A percentile compares a stretch with the other conserved stretches of the same genome.
Evolutionary conservation across 139 green algal species (phyloP).

Genomic region (Limnomonas spitsbergensis): DNA sequence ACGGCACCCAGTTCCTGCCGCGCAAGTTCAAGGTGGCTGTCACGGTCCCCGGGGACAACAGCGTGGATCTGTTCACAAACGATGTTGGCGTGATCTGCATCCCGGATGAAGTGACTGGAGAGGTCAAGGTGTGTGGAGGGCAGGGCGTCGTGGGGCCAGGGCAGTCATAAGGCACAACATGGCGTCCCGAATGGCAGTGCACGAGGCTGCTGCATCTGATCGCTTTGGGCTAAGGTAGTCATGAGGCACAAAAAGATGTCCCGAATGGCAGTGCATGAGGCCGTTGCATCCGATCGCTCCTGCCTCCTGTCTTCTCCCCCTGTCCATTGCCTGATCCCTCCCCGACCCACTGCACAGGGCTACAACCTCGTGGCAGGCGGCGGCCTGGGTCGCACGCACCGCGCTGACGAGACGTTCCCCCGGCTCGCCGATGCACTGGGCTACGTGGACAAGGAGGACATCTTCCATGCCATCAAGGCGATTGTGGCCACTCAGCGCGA

Average conservation of each 20-base stretch:
- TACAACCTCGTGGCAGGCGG: conserved; percentile 94
- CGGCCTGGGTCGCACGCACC: conserved; percentile 91
- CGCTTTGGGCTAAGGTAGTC: too few species aligned
- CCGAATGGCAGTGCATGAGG: too few species aligned
- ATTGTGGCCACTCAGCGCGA: conserved; percentile 93
- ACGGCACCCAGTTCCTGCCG: conserved; percentile 91
- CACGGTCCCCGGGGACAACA: conserved; percentile 92
- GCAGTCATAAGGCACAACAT: too few species aligned
- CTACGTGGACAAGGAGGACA: conserved; percentile 92
- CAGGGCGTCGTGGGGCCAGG: not conserved
- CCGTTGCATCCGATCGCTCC: too few species aligned
- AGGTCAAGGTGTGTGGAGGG: conserved; percentile 49
- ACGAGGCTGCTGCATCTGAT: too few species aligned
- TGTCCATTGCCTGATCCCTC: too few species aligned
- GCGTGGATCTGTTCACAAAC: conserved; percentile 96
- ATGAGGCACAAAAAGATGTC: too few species aligned
- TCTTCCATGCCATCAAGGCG: conserved; percentile 92
- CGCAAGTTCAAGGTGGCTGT: conserved; percentile 98
- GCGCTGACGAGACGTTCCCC: conserved; percentile 87
- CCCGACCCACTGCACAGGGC: conserved; percentile 48
- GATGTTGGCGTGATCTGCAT: conserved; percentile 91
- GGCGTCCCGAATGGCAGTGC: too few species aligned
- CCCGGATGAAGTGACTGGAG: conserved; percentile 52
- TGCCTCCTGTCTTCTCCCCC: too few species aligned
- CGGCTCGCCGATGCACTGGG: conserved; percentile 86